Evolutionary conservation across 768 basidiomycete species (phyloP).

Genomic region (Xerocomellus dryophilus): DNA sequence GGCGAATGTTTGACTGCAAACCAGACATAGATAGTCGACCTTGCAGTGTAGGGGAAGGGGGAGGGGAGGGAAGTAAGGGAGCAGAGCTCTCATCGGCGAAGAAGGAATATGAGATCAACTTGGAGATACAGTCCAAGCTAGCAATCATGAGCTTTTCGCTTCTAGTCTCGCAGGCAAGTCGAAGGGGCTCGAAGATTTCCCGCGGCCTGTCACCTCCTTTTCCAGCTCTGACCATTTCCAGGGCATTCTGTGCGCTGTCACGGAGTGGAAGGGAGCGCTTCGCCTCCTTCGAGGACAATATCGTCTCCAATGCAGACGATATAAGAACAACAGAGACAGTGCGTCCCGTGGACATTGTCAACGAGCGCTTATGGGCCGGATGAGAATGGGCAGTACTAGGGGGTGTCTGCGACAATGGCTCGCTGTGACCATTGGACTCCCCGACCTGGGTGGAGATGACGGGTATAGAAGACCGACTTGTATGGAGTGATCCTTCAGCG

Average conservation of each 20-base stretch:
- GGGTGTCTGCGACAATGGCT: conserved; percentile 20
- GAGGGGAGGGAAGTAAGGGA: conserved; percentile 62
- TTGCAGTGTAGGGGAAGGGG: conserved; percentile 61
- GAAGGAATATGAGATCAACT: conserved; percentile 96
- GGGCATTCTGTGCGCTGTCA: conserved; percentile 77
- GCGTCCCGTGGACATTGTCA: conserved; percentile 65
- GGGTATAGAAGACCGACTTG: conserved; percentile 5
- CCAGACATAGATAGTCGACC: conserved; percentile 41
- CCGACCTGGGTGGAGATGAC: conserved; percentile 1
- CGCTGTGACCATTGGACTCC: conserved; percentile 16
- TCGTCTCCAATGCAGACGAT: conserved; percentile 80
- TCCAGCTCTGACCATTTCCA: conserved; percentile 77
- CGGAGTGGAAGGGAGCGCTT: conserved; percentile 75
- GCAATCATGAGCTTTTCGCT: conserved; percentile 94
- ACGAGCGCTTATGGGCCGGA: conserved; percentile 48
- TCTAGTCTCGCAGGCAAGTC: conserved; percentile 92
- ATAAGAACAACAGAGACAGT: conserved; percentile 79
- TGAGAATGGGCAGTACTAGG: conserved; percentile 15
- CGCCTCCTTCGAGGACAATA: conserved; percentile 85
- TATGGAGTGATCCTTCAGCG: conserved; percentile 3
- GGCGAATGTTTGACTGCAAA: conserved; percentile 49
- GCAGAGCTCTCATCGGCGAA: conserved; percentile 66
- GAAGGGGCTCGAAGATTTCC: conserved; percentile 93
- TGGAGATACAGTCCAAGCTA: conserved; percentile 95
- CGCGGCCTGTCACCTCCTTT: conserved; percentile 73